phyloP scores from a whole-genome alignment of 2,329 filamentous ascomycete species.

The Emmonsia crescens region DNA sequence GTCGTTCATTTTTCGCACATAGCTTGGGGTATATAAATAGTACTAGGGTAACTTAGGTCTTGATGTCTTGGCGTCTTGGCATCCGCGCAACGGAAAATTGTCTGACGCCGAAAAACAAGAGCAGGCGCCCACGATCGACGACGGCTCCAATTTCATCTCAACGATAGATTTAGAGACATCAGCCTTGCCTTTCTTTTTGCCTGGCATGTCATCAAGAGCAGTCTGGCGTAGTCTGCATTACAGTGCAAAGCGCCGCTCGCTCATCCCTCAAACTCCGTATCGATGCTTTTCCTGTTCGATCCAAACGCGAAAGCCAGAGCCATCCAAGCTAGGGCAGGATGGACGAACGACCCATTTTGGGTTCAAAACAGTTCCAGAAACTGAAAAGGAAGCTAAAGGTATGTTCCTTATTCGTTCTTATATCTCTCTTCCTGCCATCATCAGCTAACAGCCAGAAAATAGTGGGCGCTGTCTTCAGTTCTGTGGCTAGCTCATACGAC shows the following conservation, averaged over 20 bases:
- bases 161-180: neutral
- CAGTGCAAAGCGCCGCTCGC: slow-evolving; percentile 22
- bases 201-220: slow-evolving; percentile 18
- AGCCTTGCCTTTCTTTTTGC: neutral
- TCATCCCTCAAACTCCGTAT: slow-evolving; percentile 24
- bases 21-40: neutral
- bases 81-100: neutral
- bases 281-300: slow-evolving; percentile 43
- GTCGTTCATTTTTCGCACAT: too few relatives aligned
- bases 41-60: too few relatives aligned
- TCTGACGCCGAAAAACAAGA: neutral
- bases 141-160: neutral
- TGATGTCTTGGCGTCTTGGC: too few relatives aligned
- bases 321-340: slow-evolving; percentile 29
- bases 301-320: slow-evolving; percentile 28
- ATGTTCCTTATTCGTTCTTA: slow-evolving; percentile 9
- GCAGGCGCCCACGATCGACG: neutral
- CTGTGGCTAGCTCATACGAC: slow-evolving; percentile 88
- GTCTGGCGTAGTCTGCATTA: slow-evolving; percentile 28
- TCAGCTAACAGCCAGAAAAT: slow-evolving; percentile 2
- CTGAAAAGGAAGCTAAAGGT: slow-evolving; percentile 63
- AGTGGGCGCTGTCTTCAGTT: slow-evolving; percentile 87
- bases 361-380: slow-evolving; percentile 72
- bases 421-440: neutral
- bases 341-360: slow-evolving; percentile 76